Conservation (phyloP, 2,329 filamentous ascomycete genomes). For the Fusarium decemcellulare region DNA sequence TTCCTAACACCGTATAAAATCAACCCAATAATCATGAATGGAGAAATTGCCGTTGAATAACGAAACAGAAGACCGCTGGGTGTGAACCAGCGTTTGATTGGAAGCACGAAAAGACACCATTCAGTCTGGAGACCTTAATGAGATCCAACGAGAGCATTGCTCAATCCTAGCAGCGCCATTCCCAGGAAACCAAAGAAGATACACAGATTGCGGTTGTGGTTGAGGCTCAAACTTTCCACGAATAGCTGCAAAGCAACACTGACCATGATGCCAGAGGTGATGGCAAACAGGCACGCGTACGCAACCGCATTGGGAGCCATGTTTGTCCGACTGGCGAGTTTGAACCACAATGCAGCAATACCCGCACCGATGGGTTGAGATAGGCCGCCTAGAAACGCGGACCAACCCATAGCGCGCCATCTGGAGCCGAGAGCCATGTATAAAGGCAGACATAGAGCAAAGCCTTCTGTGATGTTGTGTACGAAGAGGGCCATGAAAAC, state of each 20-base stretch:
- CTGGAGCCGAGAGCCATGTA: conserved; percentile 91
- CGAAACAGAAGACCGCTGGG: not conserved
- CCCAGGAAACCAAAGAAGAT: conserved; percentile 86
- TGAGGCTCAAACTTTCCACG: conserved; percentile 86
- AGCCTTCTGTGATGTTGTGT: conserved; percentile 98
- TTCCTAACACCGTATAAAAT: conserved; percentile 36
- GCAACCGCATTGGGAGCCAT: conserved; percentile 67
- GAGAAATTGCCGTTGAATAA: not conserved
- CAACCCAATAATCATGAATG: conserved; percentile 1
- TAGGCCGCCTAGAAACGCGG: conserved; percentile 85
- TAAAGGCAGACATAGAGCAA: conserved; percentile 91
- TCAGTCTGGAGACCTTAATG: conserved; percentile 50
- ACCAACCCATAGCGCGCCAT: conserved; percentile 86
- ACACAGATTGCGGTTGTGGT: conserved; percentile 83
- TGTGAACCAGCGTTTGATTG: not conserved
- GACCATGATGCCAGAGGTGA: conserved; percentile 95
- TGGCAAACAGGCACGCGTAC: conserved; percentile 88
- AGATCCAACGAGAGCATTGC: conserved; percentile 83
- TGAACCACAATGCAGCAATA: conserved; percentile 89
- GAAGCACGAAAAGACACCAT: not conserved
- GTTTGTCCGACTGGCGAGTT: conserved; percentile 70
- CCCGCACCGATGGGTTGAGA: conserved; percentile 90
- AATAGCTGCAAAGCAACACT: conserved; percentile 93
- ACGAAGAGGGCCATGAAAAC: conserved; percentile 97
- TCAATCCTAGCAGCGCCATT: conserved; percentile 89